phyloP scores from a whole-genome alignment of 1,284 basidiomycete species.

The Pseudomicrostroma phylloplanum region DNA sequence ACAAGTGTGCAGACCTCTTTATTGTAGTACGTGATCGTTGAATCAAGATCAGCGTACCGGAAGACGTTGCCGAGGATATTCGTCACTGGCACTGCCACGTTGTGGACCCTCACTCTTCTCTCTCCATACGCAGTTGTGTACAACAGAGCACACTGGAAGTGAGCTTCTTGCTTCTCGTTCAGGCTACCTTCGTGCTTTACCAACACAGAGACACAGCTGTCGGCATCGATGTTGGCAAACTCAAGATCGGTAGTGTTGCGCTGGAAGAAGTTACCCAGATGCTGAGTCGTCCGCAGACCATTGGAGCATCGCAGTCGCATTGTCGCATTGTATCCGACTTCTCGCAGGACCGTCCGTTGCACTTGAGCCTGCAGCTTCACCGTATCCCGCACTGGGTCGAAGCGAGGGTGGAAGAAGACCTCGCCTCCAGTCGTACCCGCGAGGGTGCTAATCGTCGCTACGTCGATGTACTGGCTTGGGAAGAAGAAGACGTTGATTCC shows the following conservation, averaged over 20 bases:
- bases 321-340: constrained; percentile 73
- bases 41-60: constrained; percentile 84
- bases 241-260: constrained; percentile 70
- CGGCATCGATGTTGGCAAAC: constrained; percentile 72
- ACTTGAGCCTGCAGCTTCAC: constrained; percentile 68
- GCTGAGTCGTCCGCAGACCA: constrained; percentile 67
- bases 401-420: constrained; percentile 84
- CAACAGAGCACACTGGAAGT: constrained; percentile 81
- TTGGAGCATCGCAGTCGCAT: constrained; percentile 79
- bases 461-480: constrained; percentile 73
- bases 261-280: constrained; percentile 78
- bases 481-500: constrained; percentile 86
- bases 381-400: constrained; percentile 67
- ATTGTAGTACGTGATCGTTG: constrained; percentile 66
- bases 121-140: constrained; percentile 77
- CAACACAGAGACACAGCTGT: constrained; percentile 68
- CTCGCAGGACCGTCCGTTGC: constrained; percentile 64
- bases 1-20: constrained; percentile 69
- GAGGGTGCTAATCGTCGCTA: constrained; percentile 69
- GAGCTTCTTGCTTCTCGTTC: constrained; percentile 69
- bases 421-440: constrained; percentile 82
- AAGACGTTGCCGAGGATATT: constrained; percentile 85
- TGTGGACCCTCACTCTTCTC: constrained; percentile 77
- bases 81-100: constrained; percentile 74
- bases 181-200: constrained; percentile 63